phyloP scores from a whole-genome alignment of 2,329 filamentous ascomycete species.

The Acrocalymma vagum region DNA sequence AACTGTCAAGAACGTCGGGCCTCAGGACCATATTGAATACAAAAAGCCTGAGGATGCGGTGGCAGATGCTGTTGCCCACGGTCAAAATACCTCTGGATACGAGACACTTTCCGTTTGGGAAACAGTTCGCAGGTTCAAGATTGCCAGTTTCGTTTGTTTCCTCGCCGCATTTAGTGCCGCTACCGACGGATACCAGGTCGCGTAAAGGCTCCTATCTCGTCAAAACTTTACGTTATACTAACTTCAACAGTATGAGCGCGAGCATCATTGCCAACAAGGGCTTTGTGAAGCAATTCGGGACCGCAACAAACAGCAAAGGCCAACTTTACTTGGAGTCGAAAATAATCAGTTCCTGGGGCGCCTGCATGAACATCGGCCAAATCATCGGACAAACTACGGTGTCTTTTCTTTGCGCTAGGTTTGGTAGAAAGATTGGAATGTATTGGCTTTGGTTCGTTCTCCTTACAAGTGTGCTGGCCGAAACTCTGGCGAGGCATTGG shows the following conservation, averaged over 20 bases:
- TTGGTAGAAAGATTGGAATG: conserved; percentile 47
- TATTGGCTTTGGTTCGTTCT: conserved; percentile 46
- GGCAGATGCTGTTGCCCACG: conserved; percentile 1
- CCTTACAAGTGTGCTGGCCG: no score
- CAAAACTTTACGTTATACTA: no score
- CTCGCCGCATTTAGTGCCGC: conserved; percentile 3
- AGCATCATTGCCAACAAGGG: conserved; percentile 52
- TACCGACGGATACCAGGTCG: conserved; percentile 8
- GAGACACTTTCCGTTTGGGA: conserved; percentile 1
- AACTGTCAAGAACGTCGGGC: no score
- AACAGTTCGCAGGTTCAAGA: conserved; percentile 2
- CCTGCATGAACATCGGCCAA: conserved; percentile 51
- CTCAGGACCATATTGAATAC: no score
- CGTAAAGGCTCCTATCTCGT: no score
- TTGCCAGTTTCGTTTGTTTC: neutral
- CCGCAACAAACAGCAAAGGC: conserved; percentile 41
- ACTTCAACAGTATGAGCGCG: conserved; percentile 39
- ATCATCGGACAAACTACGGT: conserved; percentile 24
- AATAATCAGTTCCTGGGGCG: conserved; percentile 51
- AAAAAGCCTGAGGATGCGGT: no score
- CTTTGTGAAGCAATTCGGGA: conserved; percentile 50
- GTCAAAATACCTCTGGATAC: conserved; percentile 1
- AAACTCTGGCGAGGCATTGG: conserved; percentile 49
- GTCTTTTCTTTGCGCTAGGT: conserved; percentile 45
- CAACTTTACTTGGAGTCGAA: conserved; percentile 47